A percentile compares a stretch with the other conserved stretches of the same genome.
Evolutionary conservation across 2,329 filamentous ascomycete species (phyloP).

Genomic region (Dothistroma septosporum): DNA sequence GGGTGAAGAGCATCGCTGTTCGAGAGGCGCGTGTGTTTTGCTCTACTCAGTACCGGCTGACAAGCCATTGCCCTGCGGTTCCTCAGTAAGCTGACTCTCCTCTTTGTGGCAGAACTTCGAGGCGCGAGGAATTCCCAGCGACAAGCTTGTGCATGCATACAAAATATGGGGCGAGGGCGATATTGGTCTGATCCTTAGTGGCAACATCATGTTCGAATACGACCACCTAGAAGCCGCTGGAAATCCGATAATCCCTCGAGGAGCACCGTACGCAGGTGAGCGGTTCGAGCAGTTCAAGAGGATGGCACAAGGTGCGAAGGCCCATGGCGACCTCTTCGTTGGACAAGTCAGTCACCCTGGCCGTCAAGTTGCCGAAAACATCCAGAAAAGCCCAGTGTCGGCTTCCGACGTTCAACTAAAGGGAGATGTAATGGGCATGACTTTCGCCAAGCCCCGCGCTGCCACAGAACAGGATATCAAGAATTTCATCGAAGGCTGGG

Average conservation of each 20-base stretch:
- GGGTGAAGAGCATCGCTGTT: no score
- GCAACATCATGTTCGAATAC: slow-evolving; percentile 62
- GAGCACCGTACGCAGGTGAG: slow-evolving; percentile 50
- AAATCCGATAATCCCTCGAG: slow-evolving; percentile 56
- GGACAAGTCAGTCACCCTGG: slow-evolving; percentile 62
- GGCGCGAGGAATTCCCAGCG: slow-evolving; percentile 52
- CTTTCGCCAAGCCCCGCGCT: slow-evolving; percentile 52
- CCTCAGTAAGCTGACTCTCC: no score
- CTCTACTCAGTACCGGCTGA: no score
- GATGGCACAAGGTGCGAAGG: slow-evolving; percentile 53
- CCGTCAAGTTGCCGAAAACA: slow-evolving; percentile 47
- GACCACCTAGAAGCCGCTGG: slow-evolving; percentile 55
- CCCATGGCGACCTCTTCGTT: slow-evolving; percentile 55
- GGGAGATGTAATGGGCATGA: slow-evolving; percentile 44
- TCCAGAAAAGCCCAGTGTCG: slow-evolving; percentile 50
- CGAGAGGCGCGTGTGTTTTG: no score
- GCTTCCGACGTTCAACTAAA: slow-evolving; percentile 50
- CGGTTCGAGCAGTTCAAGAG: slow-evolving; percentile 59
- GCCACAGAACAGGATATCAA: slow-evolving; percentile 54
- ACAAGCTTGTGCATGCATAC: slow-evolving; percentile 56
- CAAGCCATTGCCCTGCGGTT: no score
- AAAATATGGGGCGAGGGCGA: slow-evolving; percentile 58
- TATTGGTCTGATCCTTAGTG: slow-evolving; percentile 56
- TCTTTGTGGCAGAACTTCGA: slow-evolving; percentile 37
- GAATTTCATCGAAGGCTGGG: slow-evolving; percentile 57